These are phyloP conservation scores for Lolium rigidum DNA, from an alignment of 176 grass and related monocot genomes.

Conservation along the genomic window DNA sequence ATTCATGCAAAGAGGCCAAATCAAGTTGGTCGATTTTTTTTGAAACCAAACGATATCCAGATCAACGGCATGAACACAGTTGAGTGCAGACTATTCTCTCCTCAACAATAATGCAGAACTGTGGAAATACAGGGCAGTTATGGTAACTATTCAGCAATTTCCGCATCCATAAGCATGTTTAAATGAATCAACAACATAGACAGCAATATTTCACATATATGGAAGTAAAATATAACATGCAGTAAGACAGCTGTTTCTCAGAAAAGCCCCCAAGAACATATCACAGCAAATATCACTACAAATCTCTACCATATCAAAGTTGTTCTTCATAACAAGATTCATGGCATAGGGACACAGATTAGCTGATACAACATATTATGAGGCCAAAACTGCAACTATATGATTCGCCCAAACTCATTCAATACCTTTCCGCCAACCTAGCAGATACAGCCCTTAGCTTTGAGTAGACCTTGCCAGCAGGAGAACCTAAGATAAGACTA, in stretches of 20 bases:
- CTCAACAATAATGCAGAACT: no score
- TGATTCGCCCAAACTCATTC: conserved; percentile 20
- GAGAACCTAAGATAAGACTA: conserved; percentile 90
- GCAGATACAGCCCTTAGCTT: conserved; percentile 86
- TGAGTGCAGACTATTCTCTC: not conserved
- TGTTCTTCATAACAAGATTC: conserved; percentile 15
- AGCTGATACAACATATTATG: conserved; percentile 19
- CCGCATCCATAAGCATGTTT: not conserved
- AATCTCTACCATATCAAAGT: not conserved
- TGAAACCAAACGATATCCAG: no score
- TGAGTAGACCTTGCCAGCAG: conserved; percentile 91
- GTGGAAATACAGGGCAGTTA: not conserved
- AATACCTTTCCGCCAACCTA: conserved; percentile 79
- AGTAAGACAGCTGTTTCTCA: not conserved
- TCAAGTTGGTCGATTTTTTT: not conserved
- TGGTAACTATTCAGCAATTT: not conserved
- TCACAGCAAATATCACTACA: not conserved
- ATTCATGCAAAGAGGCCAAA: not conserved
- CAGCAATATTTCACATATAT: not conserved
- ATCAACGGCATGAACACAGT: not conserved
- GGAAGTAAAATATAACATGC: no score
- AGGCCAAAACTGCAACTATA: conserved; percentile 34
- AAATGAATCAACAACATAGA: not conserved
- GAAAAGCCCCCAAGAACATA: not conserved
- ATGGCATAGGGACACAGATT: conserved; percentile 18